These are phyloP conservation scores for Penicillium mononematosum DNA, from an alignment of 495 filamentous ascomycete species.

Conservation along the genomic window DNA sequence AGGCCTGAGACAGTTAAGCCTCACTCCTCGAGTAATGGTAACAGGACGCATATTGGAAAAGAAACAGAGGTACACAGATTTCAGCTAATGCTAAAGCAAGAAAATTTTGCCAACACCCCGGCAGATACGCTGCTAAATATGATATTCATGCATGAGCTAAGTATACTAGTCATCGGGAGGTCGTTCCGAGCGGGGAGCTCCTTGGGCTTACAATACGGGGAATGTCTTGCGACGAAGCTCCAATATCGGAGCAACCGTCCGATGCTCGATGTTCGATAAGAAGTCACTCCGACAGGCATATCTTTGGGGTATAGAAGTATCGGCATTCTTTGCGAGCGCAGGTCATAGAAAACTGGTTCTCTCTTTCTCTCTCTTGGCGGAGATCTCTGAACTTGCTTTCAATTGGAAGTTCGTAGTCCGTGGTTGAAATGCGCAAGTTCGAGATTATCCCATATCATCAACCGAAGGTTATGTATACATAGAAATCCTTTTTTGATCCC, in stretches of 20 bases:
- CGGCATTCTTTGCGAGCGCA: no score
- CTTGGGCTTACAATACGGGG: no score
- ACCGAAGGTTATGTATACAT: no score
- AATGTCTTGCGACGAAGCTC: neutral
- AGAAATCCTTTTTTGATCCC: no score
- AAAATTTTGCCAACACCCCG: neutral
- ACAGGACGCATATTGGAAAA: slow-evolving; percentile 15
- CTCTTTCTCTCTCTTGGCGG: no score
- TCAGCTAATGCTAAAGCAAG: neutral
- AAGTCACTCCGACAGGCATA: no score
- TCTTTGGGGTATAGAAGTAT: no score
- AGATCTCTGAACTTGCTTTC: no score
- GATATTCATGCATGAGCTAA: neutral
- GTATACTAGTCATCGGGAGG: neutral
- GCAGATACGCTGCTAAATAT: neutral
- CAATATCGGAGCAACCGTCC: slow-evolving; percentile 3
- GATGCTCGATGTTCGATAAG: neutral
- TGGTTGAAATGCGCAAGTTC: no score
- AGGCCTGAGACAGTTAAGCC: slow-evolving; percentile 8
- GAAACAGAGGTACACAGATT: neutral
- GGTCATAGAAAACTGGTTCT: no score
- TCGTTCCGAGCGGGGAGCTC: slow-evolving; percentile 1
- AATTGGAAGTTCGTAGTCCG: no score
- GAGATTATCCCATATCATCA: no score
- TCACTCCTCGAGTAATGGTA: slow-evolving; percentile 11